Conservation (phyloP, 805 yeast species). For the Candida stauntonica region DNA sequence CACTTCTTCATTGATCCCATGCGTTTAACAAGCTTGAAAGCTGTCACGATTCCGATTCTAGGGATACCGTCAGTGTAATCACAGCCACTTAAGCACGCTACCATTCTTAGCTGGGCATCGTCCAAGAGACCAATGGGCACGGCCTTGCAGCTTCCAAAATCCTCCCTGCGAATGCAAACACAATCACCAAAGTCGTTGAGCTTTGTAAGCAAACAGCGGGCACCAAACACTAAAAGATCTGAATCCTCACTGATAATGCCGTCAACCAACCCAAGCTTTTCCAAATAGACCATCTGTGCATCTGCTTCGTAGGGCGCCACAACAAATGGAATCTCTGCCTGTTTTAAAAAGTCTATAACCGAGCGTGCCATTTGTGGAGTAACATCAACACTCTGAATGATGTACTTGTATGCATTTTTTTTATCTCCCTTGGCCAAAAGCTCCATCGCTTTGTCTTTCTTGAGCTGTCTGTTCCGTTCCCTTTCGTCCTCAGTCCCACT, state of each 20-base stretch:
- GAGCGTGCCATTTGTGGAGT: slow-evolving; percentile 90
- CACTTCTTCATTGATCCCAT: slow-evolving; percentile 51
- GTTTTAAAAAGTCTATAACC: slow-evolving; percentile 66
- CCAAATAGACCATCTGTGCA: slow-evolving; percentile 91
- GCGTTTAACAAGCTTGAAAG: slow-evolving; percentile 54
- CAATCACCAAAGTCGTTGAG: slow-evolving; percentile 68
- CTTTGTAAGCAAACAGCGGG: slow-evolving; percentile 70
- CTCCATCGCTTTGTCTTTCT: slow-evolving; percentile 50
- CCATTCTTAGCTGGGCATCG: slow-evolving; percentile 57
- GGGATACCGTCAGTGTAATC: slow-evolving; percentile 89
- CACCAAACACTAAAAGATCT: slow-evolving; percentile 87
- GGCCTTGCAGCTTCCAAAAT: slow-evolving; percentile 46
- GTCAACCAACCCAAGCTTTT: slow-evolving; percentile 65
- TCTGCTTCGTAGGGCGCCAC: slow-evolving; percentile 99
- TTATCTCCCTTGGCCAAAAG: slow-evolving; percentile 49
- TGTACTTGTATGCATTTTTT: slow-evolving; percentile 61
- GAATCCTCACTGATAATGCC: slow-evolving; percentile 94
- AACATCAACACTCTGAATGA: slow-evolving; percentile 77
- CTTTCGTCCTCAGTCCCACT: slow-evolving; percentile 68
- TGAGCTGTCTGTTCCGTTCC: slow-evolving; percentile 49
- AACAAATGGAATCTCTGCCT: slow-evolving; percentile 55
- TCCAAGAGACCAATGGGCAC: slow-evolving; percentile 48
- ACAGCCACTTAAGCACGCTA: slow-evolving; percentile 93
- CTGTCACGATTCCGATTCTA: slow-evolving; percentile 75
- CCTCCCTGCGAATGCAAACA: slow-evolving; percentile 57